Evolutionary conservation across 2,329 filamentous ascomycete species (phyloP).

Genomic region (Sporothrix curviconia): DNA sequence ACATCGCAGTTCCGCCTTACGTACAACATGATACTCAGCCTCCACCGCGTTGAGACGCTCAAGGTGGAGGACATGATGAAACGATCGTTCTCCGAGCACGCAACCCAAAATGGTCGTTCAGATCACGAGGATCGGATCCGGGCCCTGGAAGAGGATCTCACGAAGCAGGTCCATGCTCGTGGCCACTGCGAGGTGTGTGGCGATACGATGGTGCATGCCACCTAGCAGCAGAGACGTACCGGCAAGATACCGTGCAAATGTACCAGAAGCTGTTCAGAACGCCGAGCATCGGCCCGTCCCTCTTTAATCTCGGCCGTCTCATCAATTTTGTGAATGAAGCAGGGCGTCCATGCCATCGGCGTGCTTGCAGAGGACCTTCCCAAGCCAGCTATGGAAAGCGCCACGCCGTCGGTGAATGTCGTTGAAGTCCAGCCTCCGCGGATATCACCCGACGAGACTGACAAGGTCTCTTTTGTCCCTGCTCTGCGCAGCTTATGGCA

Average conservation of each 20-base stretch:
- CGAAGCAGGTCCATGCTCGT: conserved; percentile 66
- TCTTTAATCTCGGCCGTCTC: conserved; percentile 69
- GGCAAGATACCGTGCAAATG: conserved; percentile 71
- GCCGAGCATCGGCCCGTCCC: conserved; percentile 65
- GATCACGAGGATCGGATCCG: conserved; percentile 95
- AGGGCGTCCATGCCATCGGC: conserved; percentile 75
- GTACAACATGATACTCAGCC: conserved; percentile 98
- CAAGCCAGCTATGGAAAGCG: conserved; percentile 49
- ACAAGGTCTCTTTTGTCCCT: conserved; percentile 77
- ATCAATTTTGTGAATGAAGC: conserved; percentile 72
- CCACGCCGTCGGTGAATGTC: conserved; percentile 65
- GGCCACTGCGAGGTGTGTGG: conserved; percentile 80
- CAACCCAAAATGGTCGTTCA: conserved; percentile 85
- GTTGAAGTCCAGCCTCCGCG: conserved; percentile 67
- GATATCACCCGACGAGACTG: conserved; percentile 67
- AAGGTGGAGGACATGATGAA: conserved; percentile 99
- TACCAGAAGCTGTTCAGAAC: conserved; percentile 71
- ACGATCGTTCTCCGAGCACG: conserved; percentile 96
- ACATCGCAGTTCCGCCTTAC: conserved; percentile 94
- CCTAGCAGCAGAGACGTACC: conserved; percentile 71
- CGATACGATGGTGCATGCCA: conserved; percentile 70
- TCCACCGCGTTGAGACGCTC: conserved; percentile 87
- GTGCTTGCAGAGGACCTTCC: conserved; percentile 48
- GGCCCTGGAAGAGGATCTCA: conserved; percentile 82
- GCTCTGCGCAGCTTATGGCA: conserved; percentile 59